phyloP scores from a whole-genome alignment of 2,329 filamentous ascomycete genomes.

The Pseudopithomyces chartarum region DNA sequence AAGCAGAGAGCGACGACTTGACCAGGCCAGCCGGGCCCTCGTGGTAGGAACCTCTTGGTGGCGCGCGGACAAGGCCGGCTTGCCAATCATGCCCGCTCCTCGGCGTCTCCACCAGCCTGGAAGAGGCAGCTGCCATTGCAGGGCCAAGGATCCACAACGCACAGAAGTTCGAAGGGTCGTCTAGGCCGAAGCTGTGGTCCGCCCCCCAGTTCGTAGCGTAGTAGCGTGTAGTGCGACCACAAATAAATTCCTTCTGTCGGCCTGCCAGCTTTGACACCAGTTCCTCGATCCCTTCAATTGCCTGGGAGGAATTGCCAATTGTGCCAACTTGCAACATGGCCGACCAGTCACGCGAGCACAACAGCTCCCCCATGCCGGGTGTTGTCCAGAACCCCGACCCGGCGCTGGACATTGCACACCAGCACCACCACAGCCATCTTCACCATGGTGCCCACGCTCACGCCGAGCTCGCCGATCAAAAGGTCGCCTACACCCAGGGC shows the following conservation, averaged over 20 bases:
- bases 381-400: conserved; percentile 43
- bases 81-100: conserved; percentile 29
- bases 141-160: conserved; percentile 26
- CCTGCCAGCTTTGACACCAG: conserved; percentile 22
- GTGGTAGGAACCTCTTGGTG: conserved; percentile 7
- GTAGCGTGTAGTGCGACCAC: conserved; percentile 32
- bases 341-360: conserved; percentile 36
- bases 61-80: conserved; percentile 40
- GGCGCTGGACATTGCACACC: conserved; percentile 42
- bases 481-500: conserved; percentile 41
- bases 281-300: conserved; percentile 31
- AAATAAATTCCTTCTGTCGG: conserved; percentile 38
- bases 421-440: conserved; percentile 46
- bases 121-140: conserved; percentile 39
- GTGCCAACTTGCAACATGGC: conserved; percentile 39
- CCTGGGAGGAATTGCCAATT: conserved; percentile 33
- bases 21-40: conserved; percentile 3
- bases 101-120: conserved; percentile 27
- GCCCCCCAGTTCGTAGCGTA: conserved; percentile 23
- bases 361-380: conserved; percentile 40
- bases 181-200: conserved; percentile 34
- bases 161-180: conserved; percentile 26
- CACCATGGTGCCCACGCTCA: conserved; percentile 43
- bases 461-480: conserved; percentile 27
- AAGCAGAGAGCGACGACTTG: conserved; percentile 10